Percentiles rank a stretch among this genome's conserved stretches.
Evolutionary conservation across 2,329 filamentous ascomycete species (phyloP).

Genomic region (Talaromyces sp.): DNA sequence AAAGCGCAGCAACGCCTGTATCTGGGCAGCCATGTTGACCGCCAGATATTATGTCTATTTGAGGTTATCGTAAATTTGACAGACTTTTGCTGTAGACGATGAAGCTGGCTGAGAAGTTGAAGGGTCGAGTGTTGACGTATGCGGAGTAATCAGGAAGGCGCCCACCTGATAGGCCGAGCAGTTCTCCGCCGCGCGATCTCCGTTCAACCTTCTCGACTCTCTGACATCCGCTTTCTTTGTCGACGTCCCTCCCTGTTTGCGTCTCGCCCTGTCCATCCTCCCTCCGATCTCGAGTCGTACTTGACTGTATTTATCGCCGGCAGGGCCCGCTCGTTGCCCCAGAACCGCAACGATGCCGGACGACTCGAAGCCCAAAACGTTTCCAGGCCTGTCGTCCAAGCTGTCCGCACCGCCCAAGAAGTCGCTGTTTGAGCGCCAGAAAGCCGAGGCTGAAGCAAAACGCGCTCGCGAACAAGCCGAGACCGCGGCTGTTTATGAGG

Average conservation of each 20-base stretch:
- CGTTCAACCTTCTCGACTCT: not conserved
- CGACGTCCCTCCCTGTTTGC: not conserved
- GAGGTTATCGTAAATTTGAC: not conserved
- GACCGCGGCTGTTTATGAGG: slow-evolving; percentile 78
- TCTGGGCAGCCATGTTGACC: slow-evolving; percentile 18
- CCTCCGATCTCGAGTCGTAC: not conserved
- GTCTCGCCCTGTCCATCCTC: not conserved
- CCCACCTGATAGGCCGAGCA: not conserved
- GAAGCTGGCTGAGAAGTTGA: not conserved
- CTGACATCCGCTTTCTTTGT: not conserved
- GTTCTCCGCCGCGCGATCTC: not conserved
- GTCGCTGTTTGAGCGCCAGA: slow-evolving; percentile 81
- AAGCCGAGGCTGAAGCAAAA: slow-evolving; percentile 85
- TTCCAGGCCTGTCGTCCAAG: slow-evolving; percentile 71
- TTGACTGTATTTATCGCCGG: not conserved
- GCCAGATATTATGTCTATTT: not conserved
- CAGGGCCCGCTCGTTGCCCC: not conserved
- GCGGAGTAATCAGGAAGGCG: not conserved
- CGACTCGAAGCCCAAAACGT: slow-evolving; percentile 39
- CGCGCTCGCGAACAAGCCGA: slow-evolving; percentile 77
- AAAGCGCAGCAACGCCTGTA: slow-evolving; percentile 50
- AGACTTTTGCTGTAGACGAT: not conserved
- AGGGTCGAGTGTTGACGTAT: not conserved
- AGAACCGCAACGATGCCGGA: slow-evolving; percentile 27
- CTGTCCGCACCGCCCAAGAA: slow-evolving; percentile 75